Evolutionary conservation across 192 early-diverging fungal genomes (phyloP), one percentile per base, ranked within the genome.

Genomic region (Backusella tarrabulga): DNA sequence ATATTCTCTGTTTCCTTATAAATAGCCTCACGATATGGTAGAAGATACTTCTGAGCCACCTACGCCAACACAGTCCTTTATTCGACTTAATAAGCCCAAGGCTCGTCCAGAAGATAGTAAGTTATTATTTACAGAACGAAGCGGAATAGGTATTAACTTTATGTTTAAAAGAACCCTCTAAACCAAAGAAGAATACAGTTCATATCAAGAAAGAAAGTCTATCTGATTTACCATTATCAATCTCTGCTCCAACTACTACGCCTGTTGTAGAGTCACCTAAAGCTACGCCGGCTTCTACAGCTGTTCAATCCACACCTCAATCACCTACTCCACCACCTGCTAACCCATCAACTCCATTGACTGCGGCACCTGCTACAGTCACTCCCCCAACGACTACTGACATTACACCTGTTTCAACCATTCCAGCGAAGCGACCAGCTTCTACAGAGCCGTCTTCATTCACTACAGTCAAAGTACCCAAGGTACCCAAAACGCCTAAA

Each of bases 331-430:
- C 82, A 6, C 67, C 80, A 8, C 79, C 82, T 41, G 23, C 56
- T 63, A 8, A 50, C n/a, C 79, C 35, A 86, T 91, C 71, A 46
- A 23, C 71, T 83, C 6, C 86, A 84, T 41, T 77, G 77, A 0
- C 79, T 75, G n/a, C 86, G 69, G 73, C 72, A 32, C 54, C 54
- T 23, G 15, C 67, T 73, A 21, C 63, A 73, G 41, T 72, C 75
- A 41, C 80, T 36, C 4, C 79, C 81, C 23, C 77, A 83, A 32
- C 29, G 36, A 72, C 60, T n/a, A 73, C 74, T 21, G n/a, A 75
- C 44, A 75, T 71, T 21, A 23, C 67, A 14, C 56, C 26, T 0
- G 6, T 21, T 63, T 29, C 56, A 12, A 14, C 56, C 14, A 29
- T 63, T 63, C 56, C 56, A 63, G 23, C 7, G 1, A 63, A 63